Base-by-base conservation (phyloP, 345 rosid species). In the Salix suchowensis region DNA sequence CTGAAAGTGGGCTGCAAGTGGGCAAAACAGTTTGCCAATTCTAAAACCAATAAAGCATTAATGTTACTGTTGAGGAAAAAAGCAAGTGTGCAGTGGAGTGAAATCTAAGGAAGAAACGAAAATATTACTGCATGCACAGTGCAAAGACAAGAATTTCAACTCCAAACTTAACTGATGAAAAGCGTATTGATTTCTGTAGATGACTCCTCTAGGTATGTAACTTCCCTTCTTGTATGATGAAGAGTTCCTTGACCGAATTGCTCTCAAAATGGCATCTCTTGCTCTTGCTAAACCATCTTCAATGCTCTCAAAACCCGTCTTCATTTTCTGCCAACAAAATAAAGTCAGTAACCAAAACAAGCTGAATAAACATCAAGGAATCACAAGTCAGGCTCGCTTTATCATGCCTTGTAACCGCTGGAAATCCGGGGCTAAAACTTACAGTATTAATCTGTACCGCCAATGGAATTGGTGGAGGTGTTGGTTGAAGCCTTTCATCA, bases 141-240 rank as follows among this genome's bases (percentile, higher is more conserved):
- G 16, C 18, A 12, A 46, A 28, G 3, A 46, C 16, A 6, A 24
- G 18, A 26, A 40, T 34, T 19, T 4, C 4, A 4, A 42, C 30
- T 11, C 32, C 24, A 52, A 68, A 79, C 87, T 85, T 81, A 87
- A 92, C 96, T 89, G 97, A 72, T 91, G 94, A 86, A 93, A 93
- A 19, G 94, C 90, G 26, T 79, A 74, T 0, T 89, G 72, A 69
- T 89, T 93, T 81, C 91, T 84, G 80, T 93, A 93, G 44, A 87
- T 66, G 21, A 79, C 62, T 37, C 96, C 96, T 66, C 76, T 76
- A 16, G 97, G 93, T 18, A 86, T 26, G 70, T 75, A 91, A 0
- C 48, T 78, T 26, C 87, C 86, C 16, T 78, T 74, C 42, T 75
- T 71, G 13, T 85, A 80, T 6, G 93, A 86, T 11, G 84, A 73